These are phyloP conservation scores for Amoebophrya sp. DNA, from an alignment of 169 alveolate species.

Conservation along the genomic window DNA sequence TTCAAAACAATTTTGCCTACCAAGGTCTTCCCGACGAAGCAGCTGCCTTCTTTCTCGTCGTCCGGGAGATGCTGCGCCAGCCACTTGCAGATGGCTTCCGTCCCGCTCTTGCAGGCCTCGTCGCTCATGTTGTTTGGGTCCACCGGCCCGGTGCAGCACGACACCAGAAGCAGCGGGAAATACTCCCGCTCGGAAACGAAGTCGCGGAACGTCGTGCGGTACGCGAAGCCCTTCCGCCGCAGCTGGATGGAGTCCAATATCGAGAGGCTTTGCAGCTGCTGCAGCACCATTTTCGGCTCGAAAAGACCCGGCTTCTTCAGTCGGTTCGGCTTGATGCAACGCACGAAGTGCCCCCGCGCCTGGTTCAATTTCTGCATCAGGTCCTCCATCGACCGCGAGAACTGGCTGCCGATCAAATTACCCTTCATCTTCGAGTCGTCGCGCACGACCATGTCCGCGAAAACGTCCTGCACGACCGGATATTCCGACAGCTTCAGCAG, in stretches of 20 bases:
- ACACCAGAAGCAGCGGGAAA: background rate
- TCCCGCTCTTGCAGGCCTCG: background rate
- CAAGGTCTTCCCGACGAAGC: background rate
- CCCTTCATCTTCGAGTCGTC: background rate
- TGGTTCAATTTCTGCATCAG: background rate
- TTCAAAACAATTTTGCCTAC: too few relatives aligned
- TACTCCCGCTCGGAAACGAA: background rate
- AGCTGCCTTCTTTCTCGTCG: background rate
- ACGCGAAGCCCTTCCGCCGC: background rate
- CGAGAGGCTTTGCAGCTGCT: background rate
- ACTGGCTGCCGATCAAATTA: background rate
- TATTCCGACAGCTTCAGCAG: background rate
- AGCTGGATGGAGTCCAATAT: background rate
- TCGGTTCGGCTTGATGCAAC: background rate
- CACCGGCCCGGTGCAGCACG: background rate
- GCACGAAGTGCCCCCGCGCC: background rate
- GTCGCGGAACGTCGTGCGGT: background rate
- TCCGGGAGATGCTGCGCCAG: background rate
- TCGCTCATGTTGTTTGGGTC: background rate
- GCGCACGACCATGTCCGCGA: background rate
- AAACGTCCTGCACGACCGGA: background rate
- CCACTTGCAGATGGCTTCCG: background rate
- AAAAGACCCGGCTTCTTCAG: background rate
- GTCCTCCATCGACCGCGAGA: background rate
- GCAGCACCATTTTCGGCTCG: background rate